Evolutionary conservation across 202 grass and related monocot genomes (phyloP).

Genomic region (Eragrostis tef): DNA sequence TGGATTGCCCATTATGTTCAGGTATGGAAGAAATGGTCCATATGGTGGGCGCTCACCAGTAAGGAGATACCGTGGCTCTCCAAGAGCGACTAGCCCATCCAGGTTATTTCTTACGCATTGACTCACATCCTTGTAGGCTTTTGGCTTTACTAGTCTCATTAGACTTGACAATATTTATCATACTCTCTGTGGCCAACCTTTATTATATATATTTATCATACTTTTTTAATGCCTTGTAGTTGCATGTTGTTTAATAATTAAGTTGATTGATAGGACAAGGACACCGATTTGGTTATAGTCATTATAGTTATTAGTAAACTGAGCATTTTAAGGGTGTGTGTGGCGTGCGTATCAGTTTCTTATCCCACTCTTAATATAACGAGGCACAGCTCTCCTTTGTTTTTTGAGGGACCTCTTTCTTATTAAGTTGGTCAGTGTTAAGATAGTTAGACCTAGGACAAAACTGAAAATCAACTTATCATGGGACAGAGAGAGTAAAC

Average conservation of each 20-base stretch:
- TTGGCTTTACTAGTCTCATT: too few relatives aligned
- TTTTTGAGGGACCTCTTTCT: too few relatives aligned
- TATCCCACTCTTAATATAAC: too few relatives aligned
- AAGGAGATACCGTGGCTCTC: conserved; percentile 55
- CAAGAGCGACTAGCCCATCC: conserved; percentile 60
- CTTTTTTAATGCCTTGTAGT: too few relatives aligned
- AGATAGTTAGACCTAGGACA: too few relatives aligned
- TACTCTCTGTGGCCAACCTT: background rate
- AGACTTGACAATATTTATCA: background rate
- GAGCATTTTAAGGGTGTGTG: too few relatives aligned
- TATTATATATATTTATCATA: conserved; percentile 26
- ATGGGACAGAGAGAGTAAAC: too few relatives aligned
- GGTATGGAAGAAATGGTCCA: conserved; percentile 61
- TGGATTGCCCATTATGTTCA: conserved; percentile 40
- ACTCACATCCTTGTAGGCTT: background rate
- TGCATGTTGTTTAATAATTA: conserved; percentile 21
- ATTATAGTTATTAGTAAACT: too few relatives aligned
- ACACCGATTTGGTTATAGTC: background rate
- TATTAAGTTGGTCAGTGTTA: too few relatives aligned
- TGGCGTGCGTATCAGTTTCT: too few relatives aligned
- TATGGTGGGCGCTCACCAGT: conserved; percentile 51
- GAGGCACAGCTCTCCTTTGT: too few relatives aligned
- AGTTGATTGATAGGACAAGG: conserved; percentile 4
- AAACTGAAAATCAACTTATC: too few relatives aligned
- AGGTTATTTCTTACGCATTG: conserved; percentile 52